phyloP scores from a whole-genome alignment of 2,329 filamentous ascomycete species.

The Orbilia oligospora region DNA sequence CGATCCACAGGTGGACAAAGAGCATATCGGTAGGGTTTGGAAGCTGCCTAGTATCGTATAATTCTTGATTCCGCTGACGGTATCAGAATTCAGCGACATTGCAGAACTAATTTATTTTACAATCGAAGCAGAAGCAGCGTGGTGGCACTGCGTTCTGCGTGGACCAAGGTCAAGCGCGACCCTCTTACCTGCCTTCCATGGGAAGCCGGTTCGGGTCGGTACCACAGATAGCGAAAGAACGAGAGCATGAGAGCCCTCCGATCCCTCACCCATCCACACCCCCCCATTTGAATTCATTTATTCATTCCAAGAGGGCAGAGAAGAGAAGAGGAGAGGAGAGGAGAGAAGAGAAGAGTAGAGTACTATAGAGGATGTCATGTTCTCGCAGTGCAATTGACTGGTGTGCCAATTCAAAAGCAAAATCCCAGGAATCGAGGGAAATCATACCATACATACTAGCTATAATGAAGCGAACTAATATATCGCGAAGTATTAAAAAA shows the following conservation, averaged over 20 bases:
- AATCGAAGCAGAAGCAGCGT: slow-evolving; percentile 35
- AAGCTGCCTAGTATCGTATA: slow-evolving; percentile 53
- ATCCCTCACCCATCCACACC: slow-evolving; percentile 23
- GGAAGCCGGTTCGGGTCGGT: slow-evolving; percentile 60
- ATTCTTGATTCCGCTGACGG: slow-evolving; percentile 49
- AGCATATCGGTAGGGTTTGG: slow-evolving; percentile 32
- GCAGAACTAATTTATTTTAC: too few relatives aligned
- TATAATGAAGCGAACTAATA: slow-evolving; percentile 52
- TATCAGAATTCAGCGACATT: slow-evolving; percentile 31
- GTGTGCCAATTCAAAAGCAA: slow-evolving; percentile 31
- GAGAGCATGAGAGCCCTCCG: slow-evolving; percentile 11
- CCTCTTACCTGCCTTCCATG: slow-evolving; percentile 60
- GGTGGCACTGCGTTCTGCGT: slow-evolving; percentile 58
- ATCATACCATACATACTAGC: slow-evolving; percentile 7
- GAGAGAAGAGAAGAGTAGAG: slow-evolving; percentile 1
- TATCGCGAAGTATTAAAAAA: background rate
- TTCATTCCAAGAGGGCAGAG: background rate
- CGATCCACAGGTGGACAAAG: slow-evolving; percentile 44
- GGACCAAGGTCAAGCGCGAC: slow-evolving; percentile 59
- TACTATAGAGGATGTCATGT: too few relatives aligned
- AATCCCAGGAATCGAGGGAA: slow-evolving; percentile 51
- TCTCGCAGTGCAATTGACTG: slow-evolving; percentile 13
- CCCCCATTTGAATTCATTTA: background rate
- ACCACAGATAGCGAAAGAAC: slow-evolving; percentile 52
- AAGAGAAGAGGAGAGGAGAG: slow-evolving; percentile 3